Evolutionary conservation across 352 stramenopile species (phyloP).

Genomic region (Saprolegnia diclina): DNA sequence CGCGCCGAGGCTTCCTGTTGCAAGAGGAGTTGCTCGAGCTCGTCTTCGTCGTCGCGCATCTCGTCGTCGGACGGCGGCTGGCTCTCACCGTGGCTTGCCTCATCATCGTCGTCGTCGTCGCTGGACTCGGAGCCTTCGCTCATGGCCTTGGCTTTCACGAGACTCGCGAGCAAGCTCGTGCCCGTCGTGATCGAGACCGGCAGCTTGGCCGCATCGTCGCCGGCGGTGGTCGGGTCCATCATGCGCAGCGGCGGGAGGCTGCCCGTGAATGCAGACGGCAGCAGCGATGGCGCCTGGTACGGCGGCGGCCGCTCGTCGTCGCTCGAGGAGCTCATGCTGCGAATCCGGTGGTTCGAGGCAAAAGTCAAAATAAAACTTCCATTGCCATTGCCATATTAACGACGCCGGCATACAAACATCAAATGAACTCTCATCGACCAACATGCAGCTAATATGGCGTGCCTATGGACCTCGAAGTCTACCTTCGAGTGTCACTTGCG

Average conservation of each 20-base stretch:
- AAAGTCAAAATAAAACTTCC: slow-evolving; percentile 22
- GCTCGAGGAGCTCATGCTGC: slow-evolving; percentile 21
- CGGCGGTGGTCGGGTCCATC: background rate
- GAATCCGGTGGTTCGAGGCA: background rate
- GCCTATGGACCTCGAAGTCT: slow-evolving; percentile 7
- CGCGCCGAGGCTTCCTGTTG: slow-evolving; percentile 13
- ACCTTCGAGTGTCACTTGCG: background rate
- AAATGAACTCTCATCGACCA: slow-evolving; percentile 10
- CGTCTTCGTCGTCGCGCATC: slow-evolving; percentile 22
- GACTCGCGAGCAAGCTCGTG: slow-evolving; percentile 14
- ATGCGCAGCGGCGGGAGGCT: background rate
- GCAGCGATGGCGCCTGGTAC: background rate
- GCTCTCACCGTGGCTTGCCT: background rate
- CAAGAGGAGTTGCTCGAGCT: slow-evolving; percentile 24
- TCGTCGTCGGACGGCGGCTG: slow-evolving; percentile 4
- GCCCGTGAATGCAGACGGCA: background rate
- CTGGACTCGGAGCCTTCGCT: slow-evolving; percentile 18
- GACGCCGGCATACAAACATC: slow-evolving; percentile 18
- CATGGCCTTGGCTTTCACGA: slow-evolving; percentile 22
- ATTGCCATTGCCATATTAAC: slow-evolving; percentile 9
- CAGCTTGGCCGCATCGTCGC: background rate
- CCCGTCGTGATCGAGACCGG: slow-evolving; percentile 16
- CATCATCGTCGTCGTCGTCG: slow-evolving; percentile 21
- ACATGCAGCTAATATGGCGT: slow-evolving; percentile 12
- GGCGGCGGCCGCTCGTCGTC: slow-evolving; percentile 16